Evolutionary conservation across 352 stramenopile genomes (phyloP), one percentile per base, ranked within the genome.

Genomic region (Nothophytophthora sp.): DNA sequence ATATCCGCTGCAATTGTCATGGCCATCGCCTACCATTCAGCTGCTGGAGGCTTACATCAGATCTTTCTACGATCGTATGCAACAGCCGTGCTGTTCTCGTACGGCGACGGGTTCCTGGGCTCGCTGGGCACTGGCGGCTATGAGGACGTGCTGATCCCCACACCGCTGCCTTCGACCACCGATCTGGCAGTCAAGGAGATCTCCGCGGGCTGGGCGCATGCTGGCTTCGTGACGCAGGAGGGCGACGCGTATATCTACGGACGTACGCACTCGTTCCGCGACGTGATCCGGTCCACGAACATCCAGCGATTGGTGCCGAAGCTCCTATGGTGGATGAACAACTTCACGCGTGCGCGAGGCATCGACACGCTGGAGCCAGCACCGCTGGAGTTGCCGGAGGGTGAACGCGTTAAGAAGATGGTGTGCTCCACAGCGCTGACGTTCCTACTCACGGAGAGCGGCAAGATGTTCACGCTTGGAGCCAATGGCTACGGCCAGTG

Each of bases 401-500:
- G 64, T 24, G 79, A 90, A 45, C 44, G 51, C 9, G 79, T 86
- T n/a, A 76, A 70, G 37, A 92, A 92, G 43, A 86, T 96, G 12
- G 80, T 92, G 34, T 96, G 86, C 57, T 90, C 78, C 10, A 72
- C 86, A n/a, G 84, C 83, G 29, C 63, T 96, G 28, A 92, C 83
- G 18, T 71, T 86, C 20, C 36, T 94, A 27, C 24, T 92, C 23
- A 91, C 81, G 9, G 82, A 90, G 42, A 86, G 76, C 35, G 86
- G 82, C 35, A 88, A 86, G 51, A 42, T 96, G 12, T 96, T 89
- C 45, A 81, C 80, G 24, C 43, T 92, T 16, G 86, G 86, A 41
- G 76, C 75, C 38, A 96, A 96, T 58, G 29, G 39, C 24, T 96
- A 90, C 46, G 86, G 86, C 8, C 84, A 96, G 55, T 96, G 86